Evolutionary conservation across 2,329 filamentous ascomycete genomes (phyloP), one percentile per base, ranked within the genome.

Genomic region (Neonectria punicea): DNA sequence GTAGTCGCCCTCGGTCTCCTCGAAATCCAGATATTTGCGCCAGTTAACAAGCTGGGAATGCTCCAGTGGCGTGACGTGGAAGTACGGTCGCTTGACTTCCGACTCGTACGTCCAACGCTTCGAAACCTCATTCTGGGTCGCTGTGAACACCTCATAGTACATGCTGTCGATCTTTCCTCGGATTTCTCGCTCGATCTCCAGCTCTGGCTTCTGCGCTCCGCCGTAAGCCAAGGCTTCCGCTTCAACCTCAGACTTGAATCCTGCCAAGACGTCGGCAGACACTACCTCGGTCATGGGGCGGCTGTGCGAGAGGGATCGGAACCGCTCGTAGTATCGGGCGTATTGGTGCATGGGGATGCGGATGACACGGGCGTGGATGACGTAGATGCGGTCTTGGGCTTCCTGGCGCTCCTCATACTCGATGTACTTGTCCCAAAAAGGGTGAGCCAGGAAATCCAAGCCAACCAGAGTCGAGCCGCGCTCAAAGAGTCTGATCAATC

Each of bases 341-440:
- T 98, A 98, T 77, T 98, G 94, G 76, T 98, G 94, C 88, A 97
- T 93, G 1, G 96, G 95, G 58, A 98, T 94, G 74, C 92, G 88
- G 58, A 97, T 92, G 61, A 98, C 87, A 58, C 94, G 92, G 66
- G 87, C 86, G 57, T 97, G 86, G 61, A 99, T 93, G 44, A 88
- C 89, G 73, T 97, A 97, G 59, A 98, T 93, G 74, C 90, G 93
- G 68, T 97, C 93, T 14, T 91, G 88, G 0, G 92, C 89, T 74
- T 97, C 94, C 67, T 95, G 85, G 2, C 94, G 92, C 78, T 98
- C 94, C 78, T 98, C 96, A 75, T 97, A 98, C 77, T 98, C 96
- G 69, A 99, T 89, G 76, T 97, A 99, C 81, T 97, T 98, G 80
- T 99, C 96, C 96, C 96, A 99, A 82, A 99, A 98, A 1, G 94